Evolutionary conservation across 2,329 filamentous ascomycete species (phyloP).

Genomic region (Diplocarpon rosae): DNA sequence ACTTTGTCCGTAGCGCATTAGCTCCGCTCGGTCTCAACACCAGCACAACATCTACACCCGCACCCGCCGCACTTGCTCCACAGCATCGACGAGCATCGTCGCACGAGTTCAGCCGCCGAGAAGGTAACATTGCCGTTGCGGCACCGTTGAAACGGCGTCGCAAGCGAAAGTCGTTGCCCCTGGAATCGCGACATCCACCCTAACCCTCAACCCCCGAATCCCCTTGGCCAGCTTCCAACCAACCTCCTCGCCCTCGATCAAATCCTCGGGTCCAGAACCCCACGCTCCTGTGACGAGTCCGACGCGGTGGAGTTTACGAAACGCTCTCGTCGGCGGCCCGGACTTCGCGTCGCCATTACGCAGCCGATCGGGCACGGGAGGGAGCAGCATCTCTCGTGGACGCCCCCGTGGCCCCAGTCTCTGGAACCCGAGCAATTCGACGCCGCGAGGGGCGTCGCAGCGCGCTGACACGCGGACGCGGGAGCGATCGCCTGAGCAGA

Average conservation of each 20-base stretch:
- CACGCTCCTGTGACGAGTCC: constrained; percentile 36
- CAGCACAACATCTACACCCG: not conserved
- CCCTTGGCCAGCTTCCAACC: constrained; percentile 25
- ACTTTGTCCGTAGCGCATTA: constrained; percentile 1
- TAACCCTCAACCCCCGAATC: constrained; percentile 19
- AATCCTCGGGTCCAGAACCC: constrained; percentile 12
- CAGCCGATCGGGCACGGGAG: constrained; percentile 20
- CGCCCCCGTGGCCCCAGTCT: constrained; percentile 29
- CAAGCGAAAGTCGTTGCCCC: constrained; percentile 16
- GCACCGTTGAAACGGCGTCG: constrained; percentile 24
- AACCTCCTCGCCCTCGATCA: constrained; percentile 19
- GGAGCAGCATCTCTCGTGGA: constrained; percentile 14
- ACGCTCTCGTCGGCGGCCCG: constrained; percentile 22
- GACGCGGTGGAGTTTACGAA: constrained; percentile 26
- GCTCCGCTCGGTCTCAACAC: constrained; percentile 2
- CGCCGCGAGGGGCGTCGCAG: constrained; percentile 27
- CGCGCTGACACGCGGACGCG: constrained; percentile 7
- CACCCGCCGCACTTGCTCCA: not conserved
- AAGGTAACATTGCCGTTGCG: constrained; percentile 11
- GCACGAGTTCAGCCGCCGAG: constrained; percentile 3
- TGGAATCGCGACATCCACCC: constrained; percentile 13
- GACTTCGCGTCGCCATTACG: constrained; percentile 20
- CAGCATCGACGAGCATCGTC: constrained; percentile 4
- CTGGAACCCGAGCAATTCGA: constrained; percentile 51
- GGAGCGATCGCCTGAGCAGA: constrained; percentile 12